Conservation (phyloP, 352 stramenopile genomes). For the Elongisporangium anandrum region DNA sequence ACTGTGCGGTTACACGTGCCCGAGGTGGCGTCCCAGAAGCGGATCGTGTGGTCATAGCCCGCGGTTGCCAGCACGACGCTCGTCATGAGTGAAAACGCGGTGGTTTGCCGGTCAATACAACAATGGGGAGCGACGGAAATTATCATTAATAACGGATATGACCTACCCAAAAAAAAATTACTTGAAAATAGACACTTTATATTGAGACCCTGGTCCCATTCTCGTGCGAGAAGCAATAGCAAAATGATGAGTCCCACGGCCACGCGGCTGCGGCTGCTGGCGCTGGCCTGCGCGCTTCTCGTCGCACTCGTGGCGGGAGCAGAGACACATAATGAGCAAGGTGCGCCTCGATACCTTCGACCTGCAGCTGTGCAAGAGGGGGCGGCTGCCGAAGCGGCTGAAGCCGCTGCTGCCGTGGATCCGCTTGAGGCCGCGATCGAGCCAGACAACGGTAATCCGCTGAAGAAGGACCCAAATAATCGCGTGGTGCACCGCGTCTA, state of each 20-base stretch:
- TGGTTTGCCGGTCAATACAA: background rate
- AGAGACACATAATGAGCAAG: background rate
- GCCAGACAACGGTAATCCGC: conserved; percentile 17
- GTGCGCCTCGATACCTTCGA: background rate
- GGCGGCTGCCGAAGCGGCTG: background rate
- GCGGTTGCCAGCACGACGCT: conserved; percentile 95
- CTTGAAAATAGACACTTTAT: background rate
- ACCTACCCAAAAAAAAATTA: too few relatives aligned
- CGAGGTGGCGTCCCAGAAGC: conserved; percentile 97
- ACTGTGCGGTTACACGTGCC: conserved; percentile 95
- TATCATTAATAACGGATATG: background rate
- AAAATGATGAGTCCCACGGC: background rate
- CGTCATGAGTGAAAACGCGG: conserved; percentile 35
- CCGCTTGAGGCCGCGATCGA: conserved; percentile 1
- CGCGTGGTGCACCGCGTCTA: conserved; percentile 49
- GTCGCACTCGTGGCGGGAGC: background rate
- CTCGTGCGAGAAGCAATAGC: background rate
- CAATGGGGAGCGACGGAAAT: background rate
- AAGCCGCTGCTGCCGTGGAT: background rate
- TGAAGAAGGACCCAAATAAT: conserved; percentile 16
- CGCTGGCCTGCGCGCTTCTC: background rate
- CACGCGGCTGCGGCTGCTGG: background rate
- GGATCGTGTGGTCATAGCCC: conserved; percentile 98
- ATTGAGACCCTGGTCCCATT: background rate
- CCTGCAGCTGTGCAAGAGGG: background rate